Conservation (phyloP, 352 stramenopile species). For the Aphanomyces euteiches region DNA sequence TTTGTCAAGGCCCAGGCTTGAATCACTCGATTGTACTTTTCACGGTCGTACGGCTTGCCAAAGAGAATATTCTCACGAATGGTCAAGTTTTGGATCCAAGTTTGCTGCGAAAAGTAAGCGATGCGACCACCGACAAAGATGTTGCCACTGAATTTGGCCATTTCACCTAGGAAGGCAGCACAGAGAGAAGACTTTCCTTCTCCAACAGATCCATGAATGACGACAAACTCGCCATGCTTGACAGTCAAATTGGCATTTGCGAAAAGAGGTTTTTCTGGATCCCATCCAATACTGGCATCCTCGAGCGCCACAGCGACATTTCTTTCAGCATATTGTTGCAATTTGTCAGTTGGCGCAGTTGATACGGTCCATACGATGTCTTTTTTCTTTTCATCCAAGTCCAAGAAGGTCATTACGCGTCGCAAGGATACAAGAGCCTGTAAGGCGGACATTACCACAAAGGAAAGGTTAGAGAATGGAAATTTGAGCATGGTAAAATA, state of each 20-base stretch:
- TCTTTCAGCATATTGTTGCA: not conserved
- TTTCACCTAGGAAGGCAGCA: constrained; percentile 83
- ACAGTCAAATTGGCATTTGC: constrained; percentile 42
- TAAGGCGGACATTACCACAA: constrained; percentile 14
- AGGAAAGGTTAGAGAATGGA: constrained; percentile 24
- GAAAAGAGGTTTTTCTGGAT: constrained; percentile 33
- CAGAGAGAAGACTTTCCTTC: constrained; percentile 86
- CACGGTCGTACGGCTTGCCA: constrained; percentile 51
- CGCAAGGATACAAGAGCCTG: constrained; percentile 15
- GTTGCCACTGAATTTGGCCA: constrained; percentile 39
- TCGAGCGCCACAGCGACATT: constrained; percentile 44
- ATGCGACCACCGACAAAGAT: constrained; percentile 14
- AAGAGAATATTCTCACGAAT: constrained; percentile 82
- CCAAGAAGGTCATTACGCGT: constrained; percentile 21
- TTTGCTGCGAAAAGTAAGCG: constrained; percentile 36
- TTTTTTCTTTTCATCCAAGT: constrained; percentile 6
- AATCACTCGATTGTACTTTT: constrained; percentile 37
- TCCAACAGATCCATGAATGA: constrained; percentile 49
- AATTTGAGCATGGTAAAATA: constrained; percentile 32
- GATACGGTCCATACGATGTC: not conserved
- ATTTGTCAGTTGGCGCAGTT: not conserved
- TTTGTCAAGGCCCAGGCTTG: constrained; percentile 17
- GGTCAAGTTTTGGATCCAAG: constrained; percentile 49
- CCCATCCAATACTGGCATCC: constrained; percentile 54
- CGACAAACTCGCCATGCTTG: constrained; percentile 46